Conservation (phyloP, 1,139 yeast species). For the Waltiozyma sp. region DNA sequence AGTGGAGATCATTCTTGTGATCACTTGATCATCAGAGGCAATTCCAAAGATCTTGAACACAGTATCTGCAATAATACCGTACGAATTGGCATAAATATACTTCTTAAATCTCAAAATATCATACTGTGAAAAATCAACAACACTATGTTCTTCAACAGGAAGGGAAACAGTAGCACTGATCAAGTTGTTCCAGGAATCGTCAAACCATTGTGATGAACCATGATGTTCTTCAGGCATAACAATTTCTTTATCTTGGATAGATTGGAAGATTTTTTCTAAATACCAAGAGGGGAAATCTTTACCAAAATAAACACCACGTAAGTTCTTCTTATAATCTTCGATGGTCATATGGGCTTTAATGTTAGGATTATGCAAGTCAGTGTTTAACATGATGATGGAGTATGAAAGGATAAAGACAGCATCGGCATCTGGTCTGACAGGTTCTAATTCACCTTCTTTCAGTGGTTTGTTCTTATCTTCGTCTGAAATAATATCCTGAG, state of each 20-base stretch:
- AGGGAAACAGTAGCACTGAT: constrained; percentile 39
- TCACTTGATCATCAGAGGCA: constrained; percentile 84
- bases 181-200: constrained; percentile 83
- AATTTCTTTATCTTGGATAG: constrained; percentile 79
- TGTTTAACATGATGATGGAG: constrained; percentile 67
- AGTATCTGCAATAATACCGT: constrained; percentile 56
- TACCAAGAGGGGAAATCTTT: constrained; percentile 83
- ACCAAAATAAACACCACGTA: constrained; percentile 65
- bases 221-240: constrained; percentile 98
- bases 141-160: constrained; percentile 19
- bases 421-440: constrained; percentile 60
- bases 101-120: constrained; percentile 46
- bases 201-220: constrained; percentile 78
- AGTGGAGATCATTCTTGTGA: constrained; percentile 77
- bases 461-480: constrained; percentile 21
- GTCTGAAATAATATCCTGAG: constrained; percentile 31
- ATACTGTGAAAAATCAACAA: constrained; percentile 18
- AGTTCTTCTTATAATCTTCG: constrained; percentile 68
- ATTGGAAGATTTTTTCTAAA: constrained; percentile 64
- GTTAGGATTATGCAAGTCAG: constrained; percentile 71
- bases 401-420: constrained; percentile 64
- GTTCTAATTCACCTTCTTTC: constrained; percentile 35
- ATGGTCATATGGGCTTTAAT: constrained; percentile 81
- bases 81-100: constrained; percentile 32
- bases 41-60: constrained; percentile 69